These are phyloP conservation scores for Sanghuangporus weigelae DNA, from an alignment of 1,284 basidiomycete species.

Conservation along the genomic window DNA sequence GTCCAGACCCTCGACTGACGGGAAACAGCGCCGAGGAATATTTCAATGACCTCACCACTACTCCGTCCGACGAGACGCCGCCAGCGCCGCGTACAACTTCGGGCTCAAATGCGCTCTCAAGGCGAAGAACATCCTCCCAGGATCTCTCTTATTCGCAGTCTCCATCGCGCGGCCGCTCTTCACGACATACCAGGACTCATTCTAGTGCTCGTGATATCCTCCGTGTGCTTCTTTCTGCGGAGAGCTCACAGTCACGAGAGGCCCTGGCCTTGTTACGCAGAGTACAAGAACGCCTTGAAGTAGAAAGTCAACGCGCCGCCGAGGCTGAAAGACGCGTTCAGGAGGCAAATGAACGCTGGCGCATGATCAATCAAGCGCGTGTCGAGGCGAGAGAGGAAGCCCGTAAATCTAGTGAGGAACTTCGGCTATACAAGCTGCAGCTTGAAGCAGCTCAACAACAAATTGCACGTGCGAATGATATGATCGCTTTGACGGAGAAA, in stretches of 20 bases:
- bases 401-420: slow-evolving; percentile 36
- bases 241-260: slow-evolving; percentile 35
- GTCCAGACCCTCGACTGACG: neutral
- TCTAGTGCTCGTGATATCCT: slow-evolving; percentile 30
- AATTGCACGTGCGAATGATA: slow-evolving; percentile 41
- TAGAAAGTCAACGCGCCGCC: slow-evolving; percentile 39
- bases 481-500: slow-evolving; percentile 36
- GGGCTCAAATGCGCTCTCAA: neutral
- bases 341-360: slow-evolving; percentile 38
- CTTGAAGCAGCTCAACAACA: slow-evolving; percentile 44
- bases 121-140: slow-evolving; percentile 6
- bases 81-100: neutral
- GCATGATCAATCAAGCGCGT: slow-evolving; percentile 36
- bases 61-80: slow-evolving; percentile 2
- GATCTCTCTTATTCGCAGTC: slow-evolving; percentile 1
- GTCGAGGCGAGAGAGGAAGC: slow-evolving; percentile 37
- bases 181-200: slow-evolving; percentile 4
- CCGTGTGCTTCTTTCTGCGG: slow-evolving; percentile 32
- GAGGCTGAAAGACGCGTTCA: slow-evolving; percentile 40
- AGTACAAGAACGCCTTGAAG: slow-evolving; percentile 37
- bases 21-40: slow-evolving; percentile 13
- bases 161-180: slow-evolving; percentile 9
- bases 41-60: neutral
- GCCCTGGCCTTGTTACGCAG: slow-evolving; percentile 33
- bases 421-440: slow-evolving; percentile 41